phyloP scores from a whole-genome alignment of 345 rosid species.

The Eucalyptus coolabah region DNA sequence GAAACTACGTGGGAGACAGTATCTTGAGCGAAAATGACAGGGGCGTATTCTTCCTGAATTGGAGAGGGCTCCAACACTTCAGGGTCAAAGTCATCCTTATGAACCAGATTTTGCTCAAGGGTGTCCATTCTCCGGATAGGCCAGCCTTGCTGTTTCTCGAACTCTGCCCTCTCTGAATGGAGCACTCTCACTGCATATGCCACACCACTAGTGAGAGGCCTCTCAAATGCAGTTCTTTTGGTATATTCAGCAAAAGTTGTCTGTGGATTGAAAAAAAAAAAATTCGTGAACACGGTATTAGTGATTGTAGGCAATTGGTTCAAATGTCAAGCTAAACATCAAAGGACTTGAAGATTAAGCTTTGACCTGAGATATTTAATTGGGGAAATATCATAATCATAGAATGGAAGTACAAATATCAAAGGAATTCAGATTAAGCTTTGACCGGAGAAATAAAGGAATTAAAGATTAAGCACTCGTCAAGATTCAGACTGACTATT shows the following conservation, averaged over 20 bases:
- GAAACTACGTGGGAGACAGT: slow-evolving; percentile 83
- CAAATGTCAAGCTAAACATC: not conserved
- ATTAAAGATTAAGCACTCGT: not conserved
- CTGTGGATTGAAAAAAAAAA: slow-evolving; percentile 6
- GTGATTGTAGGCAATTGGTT: not conserved
- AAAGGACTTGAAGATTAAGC: not conserved
- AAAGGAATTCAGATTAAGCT: not conserved
- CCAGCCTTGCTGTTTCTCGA: slow-evolving; percentile 95
- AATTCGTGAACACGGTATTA: not conserved
- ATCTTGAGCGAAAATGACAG: slow-evolving; percentile 98
- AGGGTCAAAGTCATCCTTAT: slow-evolving; percentile 55
- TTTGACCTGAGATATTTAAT: not conserved
- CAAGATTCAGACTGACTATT: not conserved
- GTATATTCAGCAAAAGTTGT: slow-evolving; percentile 87
- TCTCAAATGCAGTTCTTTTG: slow-evolving; percentile 89
- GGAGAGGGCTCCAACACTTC: slow-evolving; percentile 78
- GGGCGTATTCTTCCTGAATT: slow-evolving; percentile 87
- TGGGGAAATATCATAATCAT: not conserved
- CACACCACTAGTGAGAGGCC: slow-evolving; percentile 98
- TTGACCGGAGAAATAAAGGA: not conserved
- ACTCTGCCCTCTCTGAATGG: slow-evolving; percentile 81
- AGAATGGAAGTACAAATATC: not conserved
- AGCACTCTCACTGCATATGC: slow-evolving; percentile 95
- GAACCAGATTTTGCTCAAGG: slow-evolving; percentile 65
- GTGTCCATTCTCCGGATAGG: slow-evolving; percentile 77